Base-by-base conservation (phyloP, 768 basidiomycete species). In the Cytidiella melzeri region DNA sequence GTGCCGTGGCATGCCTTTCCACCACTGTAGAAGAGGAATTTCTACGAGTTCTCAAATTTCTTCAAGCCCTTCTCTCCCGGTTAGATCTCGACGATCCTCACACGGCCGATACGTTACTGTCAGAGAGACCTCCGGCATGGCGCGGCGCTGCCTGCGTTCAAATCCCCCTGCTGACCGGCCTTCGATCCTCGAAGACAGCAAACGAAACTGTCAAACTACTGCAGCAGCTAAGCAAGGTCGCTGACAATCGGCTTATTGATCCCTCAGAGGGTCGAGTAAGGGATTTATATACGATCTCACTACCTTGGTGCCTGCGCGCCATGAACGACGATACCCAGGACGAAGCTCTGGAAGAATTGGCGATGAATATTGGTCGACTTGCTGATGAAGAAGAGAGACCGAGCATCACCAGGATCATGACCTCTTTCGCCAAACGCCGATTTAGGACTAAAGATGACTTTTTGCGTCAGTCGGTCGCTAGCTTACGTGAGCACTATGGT, bases 381-480 rank as follows among this genome's bases (percentile, higher is more conserved):
- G 93, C 94, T 2, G 79, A 80, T 36, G 64, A 69, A 42, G 86
- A 91, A 55, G 83, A 81, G 23, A 77, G 83, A 24, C 75, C 79
- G n/a, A 87, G 84, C 58, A 88, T 96, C 57, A 75, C 81, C 46
- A 84, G 88, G 42, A 87, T 97, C 60, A 88, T 95, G 85, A 83
- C 75, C 3, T 92, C 90, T 3, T 94, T 94, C 57, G 80, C 87
- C 48, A 90, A 90, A 65, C 73, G 75, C 19, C 84, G 88, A 44
- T 96, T 97, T 73, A 76, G 93, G 42, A 92, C 92, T 1, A 84
- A 84, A 59, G 93, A 97, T 45, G 93, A 96, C 67, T 95, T 95
- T 69, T 76, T 95, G 51, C 82, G 91, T 4, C 92, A 96, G 61
- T 92, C 90, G 0, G 83, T 92, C 19, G 74, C 81, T 1, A 84